These are phyloP conservation scores for Forsythia viridissima DNA, from an alignment of 257 asterid genomes.

Conservation along the genomic window DNA sequence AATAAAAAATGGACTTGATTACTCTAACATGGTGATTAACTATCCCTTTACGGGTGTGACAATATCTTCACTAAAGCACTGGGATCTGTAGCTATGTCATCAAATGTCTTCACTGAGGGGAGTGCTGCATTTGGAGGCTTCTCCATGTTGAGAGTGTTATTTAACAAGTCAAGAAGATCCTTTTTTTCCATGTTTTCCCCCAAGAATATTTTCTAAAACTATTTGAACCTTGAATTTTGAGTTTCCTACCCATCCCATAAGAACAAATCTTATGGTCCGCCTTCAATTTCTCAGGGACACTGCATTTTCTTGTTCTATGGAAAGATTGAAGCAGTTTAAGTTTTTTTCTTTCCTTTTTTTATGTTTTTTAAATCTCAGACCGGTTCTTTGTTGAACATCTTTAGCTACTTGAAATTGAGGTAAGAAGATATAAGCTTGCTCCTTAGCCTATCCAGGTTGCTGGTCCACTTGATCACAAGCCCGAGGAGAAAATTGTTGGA, in stretches of 20 bases:
- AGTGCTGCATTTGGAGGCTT: not conserved
- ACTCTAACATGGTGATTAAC: not conserved
- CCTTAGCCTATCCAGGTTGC: constrained; percentile 77
- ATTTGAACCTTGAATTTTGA: not conserved
- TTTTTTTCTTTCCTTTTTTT: not conserved
- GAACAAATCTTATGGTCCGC: not conserved
- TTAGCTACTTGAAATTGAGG: not conserved
- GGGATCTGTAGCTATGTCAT: not conserved
- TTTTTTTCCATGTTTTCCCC: not conserved
- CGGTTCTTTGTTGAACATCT: constrained; percentile 6
- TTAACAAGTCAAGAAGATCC: not conserved
- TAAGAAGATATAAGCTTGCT: constrained; percentile 22
- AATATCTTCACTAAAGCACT: not conserved
- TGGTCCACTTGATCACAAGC: constrained; percentile 71
- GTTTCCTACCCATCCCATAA: not conserved
- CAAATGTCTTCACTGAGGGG: not conserved
- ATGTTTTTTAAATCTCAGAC: not conserved
- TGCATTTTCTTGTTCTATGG: not conserved
- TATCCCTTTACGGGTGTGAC: not conserved
- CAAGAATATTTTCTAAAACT: not conserved
- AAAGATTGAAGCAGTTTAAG: constrained; percentile 7
- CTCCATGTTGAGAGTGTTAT: not conserved
- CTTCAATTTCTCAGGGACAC: not conserved
- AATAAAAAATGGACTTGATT: not conserved
- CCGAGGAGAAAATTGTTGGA: constrained; percentile 69